Conservation (phyloP, 495 filamentous ascomycete species). For the Penicillium manginii region DNA sequence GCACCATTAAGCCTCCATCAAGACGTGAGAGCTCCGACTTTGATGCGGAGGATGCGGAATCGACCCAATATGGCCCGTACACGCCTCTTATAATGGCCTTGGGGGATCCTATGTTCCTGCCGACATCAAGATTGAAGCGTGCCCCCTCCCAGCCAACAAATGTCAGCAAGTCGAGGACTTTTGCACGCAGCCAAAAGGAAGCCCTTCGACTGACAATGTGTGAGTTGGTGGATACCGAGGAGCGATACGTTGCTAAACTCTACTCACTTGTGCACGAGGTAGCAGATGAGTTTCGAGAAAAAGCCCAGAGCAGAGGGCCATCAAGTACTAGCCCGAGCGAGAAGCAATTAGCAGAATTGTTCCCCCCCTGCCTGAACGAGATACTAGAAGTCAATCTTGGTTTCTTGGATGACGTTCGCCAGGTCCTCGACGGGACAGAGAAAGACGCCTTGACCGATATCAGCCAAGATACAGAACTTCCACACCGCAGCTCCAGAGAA, state of each 20-base stretch:
- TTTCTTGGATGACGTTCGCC: conserved; percentile 75
- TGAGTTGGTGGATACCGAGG: conserved; percentile 91
- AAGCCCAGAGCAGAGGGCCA: conserved; percentile 57
- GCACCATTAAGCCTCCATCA: conserved; percentile 60
- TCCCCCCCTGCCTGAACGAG: conserved; percentile 74
- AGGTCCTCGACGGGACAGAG: conserved; percentile 81
- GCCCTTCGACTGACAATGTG: conserved; percentile 85
- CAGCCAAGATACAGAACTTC: conserved; percentile 54
- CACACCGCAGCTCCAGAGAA: conserved; percentile 47
- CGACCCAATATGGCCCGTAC: conserved; percentile 74
- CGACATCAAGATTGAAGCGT: conserved; percentile 82
- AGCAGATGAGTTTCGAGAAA: conserved; percentile 70
- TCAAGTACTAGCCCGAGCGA: conserved; percentile 74
- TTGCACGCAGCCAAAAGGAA: conserved; percentile 80
- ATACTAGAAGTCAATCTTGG: conserved; percentile 79
- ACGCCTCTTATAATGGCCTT: conserved; percentile 73
- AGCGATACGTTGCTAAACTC: conserved; percentile 86
- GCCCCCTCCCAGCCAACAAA: conserved; percentile 85
- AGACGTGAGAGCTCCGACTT: conserved; percentile 40
- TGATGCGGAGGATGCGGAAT: conserved; percentile 58
- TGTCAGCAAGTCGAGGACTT: conserved; percentile 69
- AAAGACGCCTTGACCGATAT: conserved; percentile 74
- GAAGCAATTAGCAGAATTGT: conserved; percentile 72
- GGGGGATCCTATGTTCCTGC: conserved; percentile 82
- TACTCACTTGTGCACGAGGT: conserved; percentile 79